Percentiles rank a stretch among this genome's conserved stretches.
These are phyloP conservation scores for Cyclostephanos invisitatus DNA, from an alignment of 108 stramenopile species.

Conservation along the genomic window DNA sequence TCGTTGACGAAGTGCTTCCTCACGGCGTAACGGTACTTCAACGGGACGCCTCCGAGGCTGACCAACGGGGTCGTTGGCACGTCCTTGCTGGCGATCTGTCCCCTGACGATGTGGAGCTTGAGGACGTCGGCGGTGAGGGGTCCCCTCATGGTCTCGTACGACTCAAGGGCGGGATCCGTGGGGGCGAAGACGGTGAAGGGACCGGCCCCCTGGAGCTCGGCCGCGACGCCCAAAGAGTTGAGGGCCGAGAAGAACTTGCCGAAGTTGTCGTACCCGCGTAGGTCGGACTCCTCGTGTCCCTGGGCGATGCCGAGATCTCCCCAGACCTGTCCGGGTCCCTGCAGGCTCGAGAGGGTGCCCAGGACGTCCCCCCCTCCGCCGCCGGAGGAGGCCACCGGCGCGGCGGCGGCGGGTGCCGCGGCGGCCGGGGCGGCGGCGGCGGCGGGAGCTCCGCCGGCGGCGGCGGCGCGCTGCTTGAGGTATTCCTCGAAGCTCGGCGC, in stretches of 20 bases:
- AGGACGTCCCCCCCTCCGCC: slow-evolving; percentile 11
- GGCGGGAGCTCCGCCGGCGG: slow-evolving; percentile 1
- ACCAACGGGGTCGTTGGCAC: slow-evolving; percentile 46
- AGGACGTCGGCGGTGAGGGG: slow-evolving; percentile 52
- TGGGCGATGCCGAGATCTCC: slow-evolving; percentile 68
- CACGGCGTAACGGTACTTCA: slow-evolving; percentile 58
- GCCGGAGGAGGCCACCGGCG: slow-evolving; percentile 22
- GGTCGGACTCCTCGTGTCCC: slow-evolving; percentile 68
- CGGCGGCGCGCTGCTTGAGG: slow-evolving; percentile 64
- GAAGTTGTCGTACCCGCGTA: slow-evolving; percentile 79
- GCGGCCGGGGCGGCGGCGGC: not conserved
- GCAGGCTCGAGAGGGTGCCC: slow-evolving; percentile 45
- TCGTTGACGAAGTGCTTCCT: slow-evolving; percentile 78
- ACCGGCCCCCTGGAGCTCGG: slow-evolving; percentile 49
- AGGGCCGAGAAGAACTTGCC: slow-evolving; percentile 50
- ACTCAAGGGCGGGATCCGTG: slow-evolving; percentile 56
- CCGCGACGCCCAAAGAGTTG: slow-evolving; percentile 55
- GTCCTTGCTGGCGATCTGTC: slow-evolving; percentile 42
- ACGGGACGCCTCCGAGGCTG: slow-evolving; percentile 47
- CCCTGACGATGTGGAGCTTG: slow-evolving; percentile 62
- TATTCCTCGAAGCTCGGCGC: slow-evolving; percentile 90
- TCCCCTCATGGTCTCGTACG: slow-evolving; percentile 49
- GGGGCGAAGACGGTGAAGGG: slow-evolving; percentile 75
- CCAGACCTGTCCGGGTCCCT: slow-evolving; percentile 74
- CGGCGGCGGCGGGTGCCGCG: slow-evolving; percentile 26